These are phyloP conservation scores for Stagonosporopsis cucurbitacearum DNA, from an alignment of 2,329 filamentous ascomycete genomes.

Conservation along the genomic window DNA sequence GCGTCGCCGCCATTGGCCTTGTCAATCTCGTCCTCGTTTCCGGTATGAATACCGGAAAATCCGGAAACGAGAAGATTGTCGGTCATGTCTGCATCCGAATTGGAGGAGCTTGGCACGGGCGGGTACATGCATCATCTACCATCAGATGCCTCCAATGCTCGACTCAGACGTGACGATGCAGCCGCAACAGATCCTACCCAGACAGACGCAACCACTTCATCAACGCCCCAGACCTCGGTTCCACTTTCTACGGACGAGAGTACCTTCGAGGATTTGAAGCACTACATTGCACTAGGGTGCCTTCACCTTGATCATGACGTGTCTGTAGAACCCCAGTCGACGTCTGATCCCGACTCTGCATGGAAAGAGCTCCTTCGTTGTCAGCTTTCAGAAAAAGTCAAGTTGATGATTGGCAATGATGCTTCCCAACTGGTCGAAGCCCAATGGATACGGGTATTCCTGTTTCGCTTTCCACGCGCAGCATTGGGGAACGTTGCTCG, in stretches of 20 bases:
- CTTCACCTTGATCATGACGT: slow-evolving; percentile 28
- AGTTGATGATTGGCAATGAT: slow-evolving; percentile 32
- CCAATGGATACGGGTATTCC: slow-evolving; percentile 45
- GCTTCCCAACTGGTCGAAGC: slow-evolving; percentile 40
- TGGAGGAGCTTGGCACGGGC: slow-evolving; percentile 5
- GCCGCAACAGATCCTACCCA: neutral
- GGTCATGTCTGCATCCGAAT: neutral
- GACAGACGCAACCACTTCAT: slow-evolving; percentile 4
- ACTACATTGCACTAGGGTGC: slow-evolving; percentile 47
- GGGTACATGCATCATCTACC: neutral
- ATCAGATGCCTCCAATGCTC: neutral
- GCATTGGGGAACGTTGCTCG: slow-evolving; percentile 49
- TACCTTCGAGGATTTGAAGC: slow-evolving; percentile 27
- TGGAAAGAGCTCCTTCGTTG: slow-evolving; percentile 38
- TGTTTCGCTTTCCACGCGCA: slow-evolving; percentile 8
- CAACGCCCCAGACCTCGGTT: slow-evolving; percentile 22
- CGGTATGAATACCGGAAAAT: too few relatives aligned
- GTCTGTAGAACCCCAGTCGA: neutral
- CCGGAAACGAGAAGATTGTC: too few relatives aligned
- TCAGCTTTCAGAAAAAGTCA: slow-evolving; percentile 30
- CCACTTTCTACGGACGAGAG: slow-evolving; percentile 12
- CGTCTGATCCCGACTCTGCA: neutral
- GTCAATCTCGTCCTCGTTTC: too few relatives aligned
- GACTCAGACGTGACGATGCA: neutral
- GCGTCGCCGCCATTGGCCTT: neutral